A percentile compares a stretch with the other conserved stretches of the same genome.
phyloP scores from a whole-genome alignment of 768 basidiomycete genomes.

The Pisolithus orientalis region DNA sequence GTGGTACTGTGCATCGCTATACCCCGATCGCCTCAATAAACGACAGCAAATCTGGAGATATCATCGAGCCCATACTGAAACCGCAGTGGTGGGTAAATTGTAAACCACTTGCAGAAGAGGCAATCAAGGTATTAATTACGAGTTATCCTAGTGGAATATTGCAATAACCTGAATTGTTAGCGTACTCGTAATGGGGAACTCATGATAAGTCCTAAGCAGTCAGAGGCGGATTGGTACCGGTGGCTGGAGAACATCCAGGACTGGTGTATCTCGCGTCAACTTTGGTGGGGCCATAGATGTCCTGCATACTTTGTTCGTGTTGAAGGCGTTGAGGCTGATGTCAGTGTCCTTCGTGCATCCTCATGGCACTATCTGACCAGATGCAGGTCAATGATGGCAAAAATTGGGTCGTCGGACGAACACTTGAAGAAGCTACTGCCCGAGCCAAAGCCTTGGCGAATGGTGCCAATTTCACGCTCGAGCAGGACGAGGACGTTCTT shows the following conservation, averaged over 20 bases:
- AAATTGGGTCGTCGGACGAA: slow-evolving; percentile 90
- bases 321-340: slow-evolving; percentile 68
- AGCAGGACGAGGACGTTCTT: slow-evolving; percentile 94
- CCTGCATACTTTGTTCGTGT: slow-evolving; percentile 91
- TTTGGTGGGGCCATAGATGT: slow-evolving; percentile 98
- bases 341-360: slow-evolving; percentile 23
- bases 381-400: slow-evolving; percentile 58
- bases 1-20: slow-evolving; percentile 12
- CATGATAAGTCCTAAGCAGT: slow-evolving; percentile 72
- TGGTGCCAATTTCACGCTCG: slow-evolving; percentile 63
- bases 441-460: slow-evolving; percentile 66
- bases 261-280: slow-evolving; percentile 98
- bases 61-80: slow-evolving; percentile 92
- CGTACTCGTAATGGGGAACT: slow-evolving; percentile 87
- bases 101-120: slow-evolving; percentile 84
- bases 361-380: neutral
- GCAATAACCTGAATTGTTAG: slow-evolving; percentile 32
- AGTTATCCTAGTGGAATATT: neutral
- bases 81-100: slow-evolving; percentile 99
- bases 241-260: slow-evolving; percentile 96
- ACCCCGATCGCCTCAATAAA: slow-evolving; percentile 1
- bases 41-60: slow-evolving; percentile 85
- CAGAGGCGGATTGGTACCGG: slow-evolving; percentile 91
- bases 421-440: slow-evolving; percentile 66
- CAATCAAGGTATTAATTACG: slow-evolving; percentile 56